A percentile compares a stretch with the other conserved stretches of the same genome.
These are phyloP conservation scores for Rhizopogon salebrosus DNA, from an alignment of 768 basidiomycete species.

Conservation along the genomic window DNA sequence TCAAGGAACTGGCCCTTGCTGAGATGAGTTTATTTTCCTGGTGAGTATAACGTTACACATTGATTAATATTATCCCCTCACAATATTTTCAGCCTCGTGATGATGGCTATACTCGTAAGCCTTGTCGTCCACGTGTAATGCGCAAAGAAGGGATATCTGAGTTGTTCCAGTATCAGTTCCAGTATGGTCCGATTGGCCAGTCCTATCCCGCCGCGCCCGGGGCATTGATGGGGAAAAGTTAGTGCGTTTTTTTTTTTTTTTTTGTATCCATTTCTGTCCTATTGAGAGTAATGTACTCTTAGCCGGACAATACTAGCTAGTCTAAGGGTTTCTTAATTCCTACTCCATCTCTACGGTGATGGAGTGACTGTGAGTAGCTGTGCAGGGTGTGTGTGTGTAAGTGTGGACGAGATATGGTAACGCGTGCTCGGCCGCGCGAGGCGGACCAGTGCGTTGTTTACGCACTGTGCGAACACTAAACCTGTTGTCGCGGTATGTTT, in stretches of 20 bases:
- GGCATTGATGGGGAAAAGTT: slow-evolving; percentile 14
- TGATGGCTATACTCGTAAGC: slow-evolving; percentile 11
- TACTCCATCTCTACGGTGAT: no score
- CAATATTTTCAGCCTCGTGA: slow-evolving; percentile 4
- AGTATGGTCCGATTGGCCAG: neutral
- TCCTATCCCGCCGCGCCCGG: slow-evolving; percentile 10
- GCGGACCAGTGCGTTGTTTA: neutral
- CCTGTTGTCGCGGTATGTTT: slow-evolving; percentile 8
- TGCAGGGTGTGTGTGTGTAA: no score
- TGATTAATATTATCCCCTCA: neutral
- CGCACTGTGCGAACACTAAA: neutral
- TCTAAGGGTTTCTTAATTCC: no score
- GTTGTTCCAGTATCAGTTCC: slow-evolving; percentile 12
- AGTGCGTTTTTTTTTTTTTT: neutral
- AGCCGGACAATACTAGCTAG: no score
- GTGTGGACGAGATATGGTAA: no score
- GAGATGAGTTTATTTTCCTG: slow-evolving; percentile 16
- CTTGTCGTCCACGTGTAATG: neutral
- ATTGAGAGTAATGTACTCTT: no score
- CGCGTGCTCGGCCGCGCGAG: no score
- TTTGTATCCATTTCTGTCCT: no score
- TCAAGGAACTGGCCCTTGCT: slow-evolving; percentile 11
- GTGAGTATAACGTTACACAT: slow-evolving; percentile 6
- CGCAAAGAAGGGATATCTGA: neutral
- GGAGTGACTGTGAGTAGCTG: no score